phyloP scores from a whole-genome alignment of 768 basidiomycete genomes.

The Termitomyces titanicus region DNA sequence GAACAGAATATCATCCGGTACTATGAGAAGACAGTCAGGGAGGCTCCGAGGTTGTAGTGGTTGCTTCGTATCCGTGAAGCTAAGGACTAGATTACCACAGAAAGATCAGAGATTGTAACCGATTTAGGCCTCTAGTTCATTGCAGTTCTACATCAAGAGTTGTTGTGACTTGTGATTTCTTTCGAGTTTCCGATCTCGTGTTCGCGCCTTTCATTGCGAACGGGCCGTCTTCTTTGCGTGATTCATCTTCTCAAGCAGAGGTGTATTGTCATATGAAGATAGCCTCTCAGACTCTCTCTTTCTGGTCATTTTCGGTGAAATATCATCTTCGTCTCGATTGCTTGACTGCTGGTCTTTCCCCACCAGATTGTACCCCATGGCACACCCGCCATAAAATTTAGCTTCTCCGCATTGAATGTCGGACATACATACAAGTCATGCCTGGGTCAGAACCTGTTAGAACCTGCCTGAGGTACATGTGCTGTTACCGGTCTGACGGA shows the following conservation, averaged over 20 bases:
- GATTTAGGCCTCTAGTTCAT: constrained; percentile 54
- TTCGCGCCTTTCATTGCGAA: too few species aligned
- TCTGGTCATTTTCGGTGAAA: not conserved
- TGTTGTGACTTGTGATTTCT: too few species aligned
- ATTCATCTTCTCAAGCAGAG: not conserved
- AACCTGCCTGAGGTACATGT: constrained; percentile 1
- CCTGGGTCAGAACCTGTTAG: not conserved
- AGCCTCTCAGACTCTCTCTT: not conserved
- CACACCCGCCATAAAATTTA: not conserved
- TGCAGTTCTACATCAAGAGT: too few species aligned
- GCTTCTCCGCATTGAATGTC: not conserved
- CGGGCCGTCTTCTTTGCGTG: too few species aligned
- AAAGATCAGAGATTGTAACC: constrained; percentile 72
- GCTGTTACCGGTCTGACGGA: not conserved
- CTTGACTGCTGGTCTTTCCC: not conserved
- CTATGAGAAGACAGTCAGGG: constrained; percentile 74
- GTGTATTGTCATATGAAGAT: not conserved
- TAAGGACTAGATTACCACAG: constrained; percentile 67
- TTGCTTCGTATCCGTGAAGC: constrained; percentile 81
- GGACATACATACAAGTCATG: not conserved
- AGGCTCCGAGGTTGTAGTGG: constrained; percentile 69
- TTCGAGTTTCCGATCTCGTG: too few species aligned
- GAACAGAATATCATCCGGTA: constrained; percentile 79
- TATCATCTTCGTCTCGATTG: not conserved
- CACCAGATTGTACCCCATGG: constrained; percentile 3